These are phyloP conservation scores for Pseudopithomyces maydicus DNA, from an alignment of 2,329 filamentous ascomycete genomes.

Conservation along the genomic window DNA sequence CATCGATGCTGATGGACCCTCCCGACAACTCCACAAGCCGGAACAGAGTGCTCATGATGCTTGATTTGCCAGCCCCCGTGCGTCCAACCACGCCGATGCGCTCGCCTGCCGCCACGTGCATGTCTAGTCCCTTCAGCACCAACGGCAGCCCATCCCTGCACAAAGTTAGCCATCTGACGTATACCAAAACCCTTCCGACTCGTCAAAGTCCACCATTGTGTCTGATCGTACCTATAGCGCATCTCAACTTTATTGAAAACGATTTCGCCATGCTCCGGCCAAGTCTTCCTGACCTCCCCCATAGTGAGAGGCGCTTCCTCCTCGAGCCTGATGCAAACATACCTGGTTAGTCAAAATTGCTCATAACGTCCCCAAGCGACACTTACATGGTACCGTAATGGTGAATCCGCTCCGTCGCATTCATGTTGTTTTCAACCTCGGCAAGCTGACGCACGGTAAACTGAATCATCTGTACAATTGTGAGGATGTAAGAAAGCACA, in stretches of 20 bases:
- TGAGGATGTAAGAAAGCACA: conserved; percentile 89
- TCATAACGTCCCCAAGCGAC: too few species aligned
- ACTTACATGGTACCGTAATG: conserved; percentile 76
- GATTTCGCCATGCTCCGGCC: conserved; percentile 83
- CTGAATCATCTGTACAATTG: conserved; percentile 94
- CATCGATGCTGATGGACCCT: conserved; percentile 56
- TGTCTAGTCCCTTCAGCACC: conserved; percentile 56
- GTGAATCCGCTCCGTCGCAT: conserved; percentile 87
- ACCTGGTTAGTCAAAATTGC: too few species aligned
- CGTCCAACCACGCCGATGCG: conserved; percentile 81
- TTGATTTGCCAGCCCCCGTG: conserved; percentile 82
- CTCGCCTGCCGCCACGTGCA: conserved; percentile 77
- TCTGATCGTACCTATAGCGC: conserved; percentile 47
- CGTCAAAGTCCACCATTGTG: background rate
- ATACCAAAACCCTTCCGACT: background rate
- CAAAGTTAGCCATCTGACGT: background rate
- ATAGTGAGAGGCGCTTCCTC: conserved; percentile 87
- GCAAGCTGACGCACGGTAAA: conserved; percentile 93
- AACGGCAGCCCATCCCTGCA: conserved; percentile 51
- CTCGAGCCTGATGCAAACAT: conserved; percentile 62
- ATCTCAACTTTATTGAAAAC: conserved; percentile 57
- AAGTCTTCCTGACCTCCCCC: conserved; percentile 69
- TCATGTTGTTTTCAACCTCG: conserved; percentile 98
- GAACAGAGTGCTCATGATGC: conserved; percentile 83
- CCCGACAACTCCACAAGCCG: conserved; percentile 62